A percentile compares a stretch with the other conserved stretches of the same genome.
phyloP scores from a whole-genome alignment of 352 stramenopile species.

The Phytophthora capsici region DNA sequence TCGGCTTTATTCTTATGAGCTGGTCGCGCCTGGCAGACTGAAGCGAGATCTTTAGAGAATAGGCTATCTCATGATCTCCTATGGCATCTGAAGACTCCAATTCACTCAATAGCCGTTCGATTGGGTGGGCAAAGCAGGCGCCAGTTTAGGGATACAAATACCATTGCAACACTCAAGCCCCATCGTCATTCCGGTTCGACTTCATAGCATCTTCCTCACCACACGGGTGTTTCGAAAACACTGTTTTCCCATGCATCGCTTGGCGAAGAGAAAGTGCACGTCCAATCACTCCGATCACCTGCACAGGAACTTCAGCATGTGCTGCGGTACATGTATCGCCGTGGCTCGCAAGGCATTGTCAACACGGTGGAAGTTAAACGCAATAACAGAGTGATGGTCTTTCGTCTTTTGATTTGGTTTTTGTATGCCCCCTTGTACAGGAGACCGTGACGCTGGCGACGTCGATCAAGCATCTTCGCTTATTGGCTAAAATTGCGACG shows the following conservation, averaged over 20 bases:
- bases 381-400: conserved; percentile 26
- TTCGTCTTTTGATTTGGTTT: conserved; percentile 10
- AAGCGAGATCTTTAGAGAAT: no score
- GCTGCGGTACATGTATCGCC: conserved; percentile 11
- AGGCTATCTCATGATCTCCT: no score
- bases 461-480: not conserved
- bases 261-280: conserved; percentile 27
- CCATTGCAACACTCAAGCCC: no score
- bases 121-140: no score
- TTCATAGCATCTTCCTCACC: no score
- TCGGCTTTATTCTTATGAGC: no score
- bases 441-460: conserved; percentile 23
- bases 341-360: conserved; percentile 22
- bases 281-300: conserved; percentile 39
- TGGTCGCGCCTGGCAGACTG: no score
- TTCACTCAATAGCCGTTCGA: no score
- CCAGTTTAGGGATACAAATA: no score
- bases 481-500: conserved; percentile 10
- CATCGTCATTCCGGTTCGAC: no score
- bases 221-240: not conserved
- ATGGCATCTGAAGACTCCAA: no score
- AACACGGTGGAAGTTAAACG: conserved; percentile 21
- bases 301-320: conserved; percentile 3
- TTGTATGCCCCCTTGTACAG: conserved; percentile 2
- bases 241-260: conserved; percentile 17